Percentiles rank a stretch among this genome's conserved stretches.
phyloP scores from a whole-genome alignment of 176 grass and related monocot species.

The Guadua angustifolia region DNA sequence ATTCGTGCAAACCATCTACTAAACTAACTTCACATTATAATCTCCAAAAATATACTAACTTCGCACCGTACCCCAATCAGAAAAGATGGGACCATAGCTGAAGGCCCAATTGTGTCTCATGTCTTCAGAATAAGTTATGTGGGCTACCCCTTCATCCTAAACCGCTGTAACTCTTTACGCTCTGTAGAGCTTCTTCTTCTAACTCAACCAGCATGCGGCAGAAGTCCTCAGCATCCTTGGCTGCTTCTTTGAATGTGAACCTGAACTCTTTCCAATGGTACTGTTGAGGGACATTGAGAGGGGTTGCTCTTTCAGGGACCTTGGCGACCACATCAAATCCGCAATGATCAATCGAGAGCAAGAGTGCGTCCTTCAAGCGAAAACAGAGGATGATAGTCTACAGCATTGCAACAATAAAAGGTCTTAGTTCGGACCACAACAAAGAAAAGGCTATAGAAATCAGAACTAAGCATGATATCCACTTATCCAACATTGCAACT shows the following conservation, averaged over 20 bases:
- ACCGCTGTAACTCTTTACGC: conserved; percentile 72
- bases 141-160: conserved; percentile 48
- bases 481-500: conserved; percentile 21
- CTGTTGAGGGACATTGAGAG: conserved; percentile 34
- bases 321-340: conserved; percentile 85
- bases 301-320: conserved; percentile 48
- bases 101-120: not conserved
- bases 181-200: conserved; percentile 69
- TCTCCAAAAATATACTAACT: not conserved
- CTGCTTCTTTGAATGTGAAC: conserved; percentile 76
- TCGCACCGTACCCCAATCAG: not conserved
- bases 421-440: not conserved
- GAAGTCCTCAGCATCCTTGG: conserved; percentile 74
- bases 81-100: not conserved
- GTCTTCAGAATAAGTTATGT: not conserved
- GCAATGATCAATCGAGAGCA: conserved; percentile 74
- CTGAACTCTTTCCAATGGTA: conserved; percentile 85
- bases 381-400: no score
- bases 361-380: conserved; percentile 62
- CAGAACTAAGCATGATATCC: not conserved
- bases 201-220: conserved; percentile 71
- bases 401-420: not conserved
- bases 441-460: conserved; percentile 18
- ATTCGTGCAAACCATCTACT: conserved; percentile 12
- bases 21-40: not conserved